Base-by-base conservation (phyloP, 352 stramenopile genomes). In the Saprolegnia diclina region DNA sequence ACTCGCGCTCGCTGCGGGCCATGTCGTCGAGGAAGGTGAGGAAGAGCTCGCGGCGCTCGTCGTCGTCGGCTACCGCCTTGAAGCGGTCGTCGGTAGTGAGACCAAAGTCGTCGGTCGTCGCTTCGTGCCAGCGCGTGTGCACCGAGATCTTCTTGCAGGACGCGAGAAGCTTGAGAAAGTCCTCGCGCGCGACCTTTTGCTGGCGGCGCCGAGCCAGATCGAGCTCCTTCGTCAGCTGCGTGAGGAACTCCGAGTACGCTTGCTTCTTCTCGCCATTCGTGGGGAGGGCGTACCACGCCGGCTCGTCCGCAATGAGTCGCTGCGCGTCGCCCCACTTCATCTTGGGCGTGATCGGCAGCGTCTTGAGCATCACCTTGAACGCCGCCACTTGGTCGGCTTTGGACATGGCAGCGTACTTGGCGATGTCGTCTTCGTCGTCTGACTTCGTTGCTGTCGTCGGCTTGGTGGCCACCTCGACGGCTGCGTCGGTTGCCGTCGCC, bases 251-350 rank as follows among this genome's bases (percentile, higher is more conserved):
- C 0, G 86, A 83, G 35, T 88, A 92, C 11, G 80, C 81, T 64
- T 94, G 86, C 50, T 94, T 94, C 75, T 92, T 91, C 44, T 94
- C 84, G 14, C 86, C 86, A 0, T 88, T 79, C 0, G 79, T 90
- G 0, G 71, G 67, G 13, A 92, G 63, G 10, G 83, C 82, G 57
- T 78, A 80, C 83, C 83, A 94, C 5, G 81, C 75, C 4, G 83
- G 78, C 64, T 91, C 85, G 13, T 74, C 80, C 16, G 82, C 73
- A 32, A 92, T 78, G 46, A 80, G 53, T 13, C 82, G 82, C 68
- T 83, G 78, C 5, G 81, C 80, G 46, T 94, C 84, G 32, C 82
- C 76, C 84, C 86, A 94, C 54, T 92, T 91, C 9, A 90, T 72
- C 48, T 79, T 80, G 18, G 82, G 79, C 0, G 77, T 75, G n/a